These are phyloP conservation scores for Marasmius oreades DNA, from an alignment of 1,284 basidiomycete species.

Conservation along the genomic window DNA sequence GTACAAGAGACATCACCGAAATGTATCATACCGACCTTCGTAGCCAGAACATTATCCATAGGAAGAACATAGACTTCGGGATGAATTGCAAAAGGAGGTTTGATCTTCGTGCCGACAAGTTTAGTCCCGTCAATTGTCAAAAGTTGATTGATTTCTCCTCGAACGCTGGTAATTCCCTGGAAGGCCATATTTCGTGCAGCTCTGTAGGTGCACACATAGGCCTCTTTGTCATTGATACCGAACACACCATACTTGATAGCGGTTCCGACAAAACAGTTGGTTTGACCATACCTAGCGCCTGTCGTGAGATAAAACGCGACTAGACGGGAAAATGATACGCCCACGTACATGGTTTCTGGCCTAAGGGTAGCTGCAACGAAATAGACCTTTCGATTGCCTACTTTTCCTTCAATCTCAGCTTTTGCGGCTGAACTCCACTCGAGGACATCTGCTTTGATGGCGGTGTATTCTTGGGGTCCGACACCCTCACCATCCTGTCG, in stretches of 20 bases:
- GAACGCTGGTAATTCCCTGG: conserved; percentile 77
- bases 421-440: conserved; percentile 73
- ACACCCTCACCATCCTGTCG: conserved; percentile 93
- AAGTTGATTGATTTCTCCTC: conserved; percentile 73
- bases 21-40: conserved; percentile 61
- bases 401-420: conserved; percentile 60
- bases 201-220: conserved; percentile 88
- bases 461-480: conserved; percentile 96
- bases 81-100: conserved; percentile 82
- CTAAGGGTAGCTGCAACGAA: conserved; percentile 95
- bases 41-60: conserved; percentile 96
- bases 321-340: neutral
- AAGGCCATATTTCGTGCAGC: conserved; percentile 97
- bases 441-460: conserved; percentile 91
- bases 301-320: conserved; percentile 8
- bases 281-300: conserved; percentile 84
- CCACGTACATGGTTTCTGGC: conserved; percentile 89
- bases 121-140: conserved; percentile 75
- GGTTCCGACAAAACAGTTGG: conserved; percentile 96
- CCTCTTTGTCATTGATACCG: conserved; percentile 81
- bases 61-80: conserved; percentile 93
- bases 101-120: conserved; percentile 88
- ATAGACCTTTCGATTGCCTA: conserved; percentile 80
- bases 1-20: neutral
- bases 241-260: conserved; percentile 92